These are phyloP conservation scores for Edaphochlamys debaryana DNA, from an alignment of 139 green algal genomes.

Conservation along the genomic window DNA sequence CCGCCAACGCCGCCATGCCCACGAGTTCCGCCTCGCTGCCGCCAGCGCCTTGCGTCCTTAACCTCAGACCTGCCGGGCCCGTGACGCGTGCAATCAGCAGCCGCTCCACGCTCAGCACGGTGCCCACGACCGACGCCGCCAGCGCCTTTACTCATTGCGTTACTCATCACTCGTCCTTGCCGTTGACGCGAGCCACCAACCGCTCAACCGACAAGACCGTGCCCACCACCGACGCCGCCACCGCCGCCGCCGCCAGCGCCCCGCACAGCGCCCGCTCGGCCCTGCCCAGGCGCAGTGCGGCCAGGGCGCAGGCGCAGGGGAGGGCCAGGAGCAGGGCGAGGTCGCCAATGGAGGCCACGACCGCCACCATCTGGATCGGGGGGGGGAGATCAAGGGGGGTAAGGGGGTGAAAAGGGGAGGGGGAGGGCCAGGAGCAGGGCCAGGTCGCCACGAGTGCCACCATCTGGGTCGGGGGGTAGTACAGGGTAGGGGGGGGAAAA, in stretches of 20 bases:
- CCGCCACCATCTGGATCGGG: constrained; percentile 19
- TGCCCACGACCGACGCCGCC: too few relatives aligned
- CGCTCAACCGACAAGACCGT: constrained; percentile 36
- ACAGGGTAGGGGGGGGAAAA: too few relatives aligned
- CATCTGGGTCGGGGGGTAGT: not conserved
- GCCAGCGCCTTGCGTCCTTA: too few relatives aligned
- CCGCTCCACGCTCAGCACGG: too few relatives aligned
- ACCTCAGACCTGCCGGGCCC: too few relatives aligned
- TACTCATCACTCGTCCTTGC: too few relatives aligned
- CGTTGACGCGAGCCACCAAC: not conserved
- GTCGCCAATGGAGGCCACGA: constrained; percentile 54
- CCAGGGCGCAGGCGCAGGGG: constrained; percentile 48
- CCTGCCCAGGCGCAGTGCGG: constrained; percentile 26
- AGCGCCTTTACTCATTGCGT: too few relatives aligned
- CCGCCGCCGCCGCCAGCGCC: constrained; percentile 16
- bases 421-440: constrained; percentile 45
- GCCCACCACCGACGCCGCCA: constrained; percentile 29
- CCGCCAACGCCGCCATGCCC: too few relatives aligned
- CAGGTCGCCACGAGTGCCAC: constrained; percentile 56
- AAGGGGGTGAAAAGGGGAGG: too few relatives aligned
- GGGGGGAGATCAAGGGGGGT: too few relatives aligned
- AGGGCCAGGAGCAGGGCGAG: constrained; percentile 47
- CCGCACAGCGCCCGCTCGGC: constrained; percentile 35
- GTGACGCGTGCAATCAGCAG: too few relatives aligned
- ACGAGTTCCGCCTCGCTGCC: too few relatives aligned